Conservation (phyloP, 768 basidiomycete genomes). For the Cytidiella melzeri region DNA sequence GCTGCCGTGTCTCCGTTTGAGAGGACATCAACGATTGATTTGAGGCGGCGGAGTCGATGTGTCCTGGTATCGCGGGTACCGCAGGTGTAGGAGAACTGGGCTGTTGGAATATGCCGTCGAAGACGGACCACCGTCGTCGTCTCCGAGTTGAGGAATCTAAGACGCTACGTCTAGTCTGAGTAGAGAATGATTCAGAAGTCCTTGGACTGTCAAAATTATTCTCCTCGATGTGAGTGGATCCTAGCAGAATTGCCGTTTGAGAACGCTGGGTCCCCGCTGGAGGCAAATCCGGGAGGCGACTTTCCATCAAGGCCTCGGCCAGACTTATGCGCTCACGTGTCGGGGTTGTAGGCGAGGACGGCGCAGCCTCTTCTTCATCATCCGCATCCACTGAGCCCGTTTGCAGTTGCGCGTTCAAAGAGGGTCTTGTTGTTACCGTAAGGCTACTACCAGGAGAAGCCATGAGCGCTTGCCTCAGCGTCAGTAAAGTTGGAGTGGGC, state of each 20-base stretch:
- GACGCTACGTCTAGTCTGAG: constrained; percentile 21
- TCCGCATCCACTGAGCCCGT: constrained; percentile 60
- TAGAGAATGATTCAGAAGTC: constrained; percentile 35
- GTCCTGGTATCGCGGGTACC: constrained; percentile 16
- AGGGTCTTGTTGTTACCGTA: constrained; percentile 18
- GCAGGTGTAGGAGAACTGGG: constrained; percentile 10
- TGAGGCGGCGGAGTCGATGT: not conserved
- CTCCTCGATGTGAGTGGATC: constrained; percentile 34
- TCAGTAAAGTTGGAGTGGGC: constrained; percentile 56
- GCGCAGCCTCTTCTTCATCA: constrained; percentile 26
- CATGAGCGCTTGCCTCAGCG: constrained; percentile 57
- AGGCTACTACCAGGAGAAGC: constrained; percentile 33
- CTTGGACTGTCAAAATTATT: constrained; percentile 39
- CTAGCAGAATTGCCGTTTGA: constrained; percentile 65
- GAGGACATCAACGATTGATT: constrained; percentile 2
- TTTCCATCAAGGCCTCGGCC: constrained; percentile 70
- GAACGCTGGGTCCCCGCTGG: constrained; percentile 59
- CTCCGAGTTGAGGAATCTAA: constrained; percentile 34
- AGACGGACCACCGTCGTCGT: constrained; percentile 69
- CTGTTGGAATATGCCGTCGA: constrained; percentile 40
- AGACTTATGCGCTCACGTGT: constrained; percentile 61
- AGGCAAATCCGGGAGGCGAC: constrained; percentile 68
- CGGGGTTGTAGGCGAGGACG: constrained; percentile 26
- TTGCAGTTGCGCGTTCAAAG: constrained; percentile 21
- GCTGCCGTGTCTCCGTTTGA: constrained; percentile 13